Base-by-base conservation (phyloP, 208 protist genomes). In the Endotrypanum monterogeii region DNA sequence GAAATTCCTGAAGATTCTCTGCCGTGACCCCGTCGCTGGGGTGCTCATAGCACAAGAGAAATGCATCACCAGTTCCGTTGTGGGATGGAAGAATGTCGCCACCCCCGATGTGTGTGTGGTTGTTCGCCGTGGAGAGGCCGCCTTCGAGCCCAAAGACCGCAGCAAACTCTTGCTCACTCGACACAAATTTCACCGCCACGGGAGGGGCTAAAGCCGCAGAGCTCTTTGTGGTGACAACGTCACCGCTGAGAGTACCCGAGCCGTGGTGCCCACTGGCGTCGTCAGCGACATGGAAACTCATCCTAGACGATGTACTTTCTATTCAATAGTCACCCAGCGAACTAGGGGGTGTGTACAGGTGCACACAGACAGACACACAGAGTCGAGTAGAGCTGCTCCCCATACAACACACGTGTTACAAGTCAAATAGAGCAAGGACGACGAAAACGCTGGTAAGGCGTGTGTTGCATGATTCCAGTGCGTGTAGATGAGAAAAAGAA, bases 31-130 rank as follows among this genome's bases (percentile, higher is more conserved):
- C 65, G 61, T 94, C 92, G 48, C 54, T 60, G 7, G 82, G 69
- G 4, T 74, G 54, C 60, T 96, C 92, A 73, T 94, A 93, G 78
- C 88, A 96, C 12, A 96, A 60, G 46, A 96, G 56, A 41, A 96
- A 80, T 1, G 79, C 69, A 55, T 87, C 86, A 25, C 23, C 35
- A 25, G 18, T 35, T 63, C 58, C 44, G 5, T 35, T 44, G 14
- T 28, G 58, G n/a, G 20, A 23, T 30, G 60, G 23, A 37, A 11
- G 12, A 23, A 12, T 46, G 14, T 30, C 23, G 28, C 41, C 35
- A 14, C 37, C 51, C 25, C 3, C 20, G 62, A 16, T 28, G 54
- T 25, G 39, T 50, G 20, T 37, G 54, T 50, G 55, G 62, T 28
- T 32, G 63, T 23, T 46, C 44, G 8, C 44, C 1, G 46, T 37